phyloP scores from a whole-genome alignment of 495 filamentous ascomycete genomes.

The Tuber brumale region DNA sequence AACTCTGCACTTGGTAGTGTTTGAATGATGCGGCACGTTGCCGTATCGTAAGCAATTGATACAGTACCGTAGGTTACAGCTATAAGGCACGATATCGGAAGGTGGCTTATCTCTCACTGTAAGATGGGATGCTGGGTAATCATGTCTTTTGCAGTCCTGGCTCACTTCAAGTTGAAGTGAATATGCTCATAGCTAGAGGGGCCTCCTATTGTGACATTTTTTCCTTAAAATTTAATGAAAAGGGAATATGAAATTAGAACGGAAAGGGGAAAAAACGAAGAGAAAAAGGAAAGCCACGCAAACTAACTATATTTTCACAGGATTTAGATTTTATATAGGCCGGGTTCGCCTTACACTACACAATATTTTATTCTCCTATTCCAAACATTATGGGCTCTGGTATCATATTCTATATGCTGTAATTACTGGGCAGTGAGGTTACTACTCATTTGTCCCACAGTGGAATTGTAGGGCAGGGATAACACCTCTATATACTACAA shows the following conservation, averaged over 20 bases:
- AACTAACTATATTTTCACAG: neutral
- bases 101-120: neutral
- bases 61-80: neutral
- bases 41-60: neutral
- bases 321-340: neutral
- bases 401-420: no score
- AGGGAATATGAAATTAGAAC: neutral
- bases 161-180: neutral
- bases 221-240: neutral
- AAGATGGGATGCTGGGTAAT: neutral
- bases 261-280: neutral
- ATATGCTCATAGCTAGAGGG: neutral
- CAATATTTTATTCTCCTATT: no score
- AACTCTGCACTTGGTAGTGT: neutral
- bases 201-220: rapidly evolving
- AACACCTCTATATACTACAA: no score
- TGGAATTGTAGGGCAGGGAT: no score
- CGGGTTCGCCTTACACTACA: no score
- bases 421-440: no score
- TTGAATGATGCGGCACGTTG: neutral
- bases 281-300: neutral
- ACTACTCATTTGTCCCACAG: no score
- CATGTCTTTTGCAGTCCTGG: neutral
- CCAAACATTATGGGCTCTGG: no score
- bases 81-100: neutral